These are phyloP conservation scores for Colletotrichum higginsianum DNA, from an alignment of 2,329 filamentous ascomycete species.

Conservation along the genomic window DNA sequence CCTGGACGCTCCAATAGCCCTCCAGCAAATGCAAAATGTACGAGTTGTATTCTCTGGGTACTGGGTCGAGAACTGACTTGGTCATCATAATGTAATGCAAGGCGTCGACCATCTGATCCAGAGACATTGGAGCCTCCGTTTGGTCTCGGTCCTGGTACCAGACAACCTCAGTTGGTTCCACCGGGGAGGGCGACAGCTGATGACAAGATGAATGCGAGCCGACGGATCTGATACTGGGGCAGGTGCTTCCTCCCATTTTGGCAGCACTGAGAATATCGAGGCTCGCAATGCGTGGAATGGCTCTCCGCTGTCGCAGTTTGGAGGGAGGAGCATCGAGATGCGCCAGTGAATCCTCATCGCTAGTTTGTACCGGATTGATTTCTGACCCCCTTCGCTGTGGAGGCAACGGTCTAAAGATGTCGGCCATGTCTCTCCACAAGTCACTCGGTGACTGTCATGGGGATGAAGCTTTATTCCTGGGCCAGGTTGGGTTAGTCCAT, in stretches of 20 bases:
- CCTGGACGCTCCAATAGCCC: slow-evolving; percentile 50
- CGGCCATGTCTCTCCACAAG: not conserved
- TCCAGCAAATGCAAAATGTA: slow-evolving; percentile 58
- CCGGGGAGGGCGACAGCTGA: not conserved
- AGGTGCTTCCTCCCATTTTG: not conserved
- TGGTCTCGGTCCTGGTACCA: slow-evolving; percentile 42
- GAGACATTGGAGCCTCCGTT: slow-evolving; percentile 57
- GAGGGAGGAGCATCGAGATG: not conserved
- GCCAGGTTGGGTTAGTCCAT: not conserved
- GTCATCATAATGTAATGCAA: slow-evolving; percentile 60
- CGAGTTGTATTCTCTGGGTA: slow-evolving; percentile 59
- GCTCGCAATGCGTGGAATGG: slow-evolving; percentile 30
- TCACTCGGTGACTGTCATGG: not conserved
- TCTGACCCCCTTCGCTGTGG: slow-evolving; percentile 7
- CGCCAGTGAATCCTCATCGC: not conserved
- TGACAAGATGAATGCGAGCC: slow-evolving; percentile 8
- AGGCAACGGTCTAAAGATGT: not conserved
- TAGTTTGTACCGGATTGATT: not conserved
- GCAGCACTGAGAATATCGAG: slow-evolving; percentile 16
- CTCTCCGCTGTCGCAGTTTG: slow-evolving; percentile 2
- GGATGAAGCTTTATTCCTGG: not conserved
- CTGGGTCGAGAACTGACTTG: slow-evolving; percentile 50
- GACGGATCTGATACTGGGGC: slow-evolving; percentile 23
- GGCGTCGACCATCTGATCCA: slow-evolving; percentile 61
- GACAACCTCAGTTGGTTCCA: not conserved